These are phyloP conservation scores for Eucalyptus leucophloia DNA, from an alignment of 345 rosid species.

Conservation along the genomic window DNA sequence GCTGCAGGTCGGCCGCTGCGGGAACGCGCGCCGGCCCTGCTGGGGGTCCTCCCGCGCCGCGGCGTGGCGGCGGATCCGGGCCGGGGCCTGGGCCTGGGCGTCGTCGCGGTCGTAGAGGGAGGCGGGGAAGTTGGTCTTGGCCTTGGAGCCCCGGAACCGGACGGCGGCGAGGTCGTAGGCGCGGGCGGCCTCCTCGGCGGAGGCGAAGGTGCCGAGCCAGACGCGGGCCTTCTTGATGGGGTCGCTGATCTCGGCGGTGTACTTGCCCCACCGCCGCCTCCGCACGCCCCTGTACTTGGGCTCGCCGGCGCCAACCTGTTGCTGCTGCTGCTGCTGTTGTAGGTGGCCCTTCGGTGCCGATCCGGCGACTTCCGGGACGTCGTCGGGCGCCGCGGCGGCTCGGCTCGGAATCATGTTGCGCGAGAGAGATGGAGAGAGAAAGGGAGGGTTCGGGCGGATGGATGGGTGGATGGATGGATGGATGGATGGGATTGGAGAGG, in stretches of 20 bases:
- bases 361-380: background rate
- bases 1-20: slow-evolving; percentile 69
- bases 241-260: slow-evolving; percentile 95
- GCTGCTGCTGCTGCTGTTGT: background rate
- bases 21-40: slow-evolving; percentile 17
- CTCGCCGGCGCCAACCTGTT: slow-evolving; percentile 10
- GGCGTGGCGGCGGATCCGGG: background rate
- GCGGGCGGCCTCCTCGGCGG: slow-evolving; percentile 89
- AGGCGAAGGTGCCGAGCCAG: slow-evolving; percentile 89
- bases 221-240: slow-evolving; percentile 78
- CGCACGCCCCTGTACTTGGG: slow-evolving; percentile 86
- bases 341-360: background rate
- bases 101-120: slow-evolving; percentile 4
- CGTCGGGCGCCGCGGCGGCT: slow-evolving; percentile 36
- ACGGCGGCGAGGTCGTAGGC: slow-evolving; percentile 90
- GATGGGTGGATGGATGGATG: background rate
- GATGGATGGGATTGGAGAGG: background rate
- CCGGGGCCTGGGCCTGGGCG: background rate
- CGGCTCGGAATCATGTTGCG: slow-evolving; percentile 27
- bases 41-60: slow-evolving; percentile 3
- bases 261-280: slow-evolving; percentile 85
- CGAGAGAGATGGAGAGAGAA: background rate
- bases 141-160: slow-evolving; percentile 74
- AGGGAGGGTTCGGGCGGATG: background rate
- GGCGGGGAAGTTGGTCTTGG: slow-evolving; percentile 73